phyloP scores from a whole-genome alignment of 2,329 filamentous ascomycete genomes.

The Dactylellina cionopaga region DNA sequence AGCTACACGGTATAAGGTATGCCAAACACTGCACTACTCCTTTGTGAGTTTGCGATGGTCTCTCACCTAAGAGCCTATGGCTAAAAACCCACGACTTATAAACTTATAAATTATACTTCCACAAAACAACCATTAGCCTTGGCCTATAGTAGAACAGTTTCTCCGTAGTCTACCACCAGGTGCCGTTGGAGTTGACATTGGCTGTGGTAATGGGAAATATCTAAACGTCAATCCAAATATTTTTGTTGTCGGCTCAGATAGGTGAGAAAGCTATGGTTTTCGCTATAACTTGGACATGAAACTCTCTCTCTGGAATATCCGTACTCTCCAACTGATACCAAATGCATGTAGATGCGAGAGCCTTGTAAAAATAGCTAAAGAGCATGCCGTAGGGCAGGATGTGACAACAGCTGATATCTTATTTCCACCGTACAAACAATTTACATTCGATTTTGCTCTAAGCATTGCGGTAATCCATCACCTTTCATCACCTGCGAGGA shows the following conservation, averaged over 20 bases:
- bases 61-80: too few species aligned
- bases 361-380: slow-evolving; percentile 68
- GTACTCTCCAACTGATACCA: slow-evolving; percentile 46
- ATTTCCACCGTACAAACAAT: slow-evolving; percentile 77
- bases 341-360: slow-evolving; percentile 69
- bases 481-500: slow-evolving; percentile 78
- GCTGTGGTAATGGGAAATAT: slow-evolving; percentile 98
- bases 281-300: too few species aligned
- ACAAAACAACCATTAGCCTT: slow-evolving; percentile 73
- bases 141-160: slow-evolving; percentile 88
- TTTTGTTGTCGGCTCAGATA: slow-evolving; percentile 85
- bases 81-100: background rate
- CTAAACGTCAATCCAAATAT: slow-evolving; percentile 79
- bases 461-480: slow-evolving; percentile 96
- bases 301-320: slow-evolving; percentile 64
- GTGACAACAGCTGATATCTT: slow-evolving; percentile 84
- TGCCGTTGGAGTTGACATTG: slow-evolving; percentile 85
- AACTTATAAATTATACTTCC: slow-evolving; percentile 62
- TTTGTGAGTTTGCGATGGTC: background rate
- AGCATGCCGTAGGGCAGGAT: slow-evolving; percentile 67
- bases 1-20: slow-evolving; percentile 73
- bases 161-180: slow-evolving; percentile 73
- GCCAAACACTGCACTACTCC: background rate
- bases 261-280: slow-evolving; percentile 70
- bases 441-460: slow-evolving; percentile 84